Evolutionary conservation across 176 grass and related monocot species (phyloP), one percentile per base, ranked within the genome.

Genomic region (Oryza glumipatula): DNA sequence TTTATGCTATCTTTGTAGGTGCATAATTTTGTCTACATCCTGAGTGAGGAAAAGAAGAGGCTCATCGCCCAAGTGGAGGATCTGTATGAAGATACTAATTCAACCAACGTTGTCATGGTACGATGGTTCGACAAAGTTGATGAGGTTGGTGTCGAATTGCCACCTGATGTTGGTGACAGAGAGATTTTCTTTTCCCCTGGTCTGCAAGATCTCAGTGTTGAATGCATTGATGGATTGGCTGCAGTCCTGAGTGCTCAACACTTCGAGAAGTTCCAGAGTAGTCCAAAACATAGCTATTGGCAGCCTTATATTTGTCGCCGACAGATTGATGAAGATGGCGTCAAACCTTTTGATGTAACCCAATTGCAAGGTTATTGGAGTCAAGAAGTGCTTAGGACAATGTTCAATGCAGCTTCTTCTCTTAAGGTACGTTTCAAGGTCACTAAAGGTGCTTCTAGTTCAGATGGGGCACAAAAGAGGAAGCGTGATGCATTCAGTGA

Each of bases 221-320:
- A 95, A 86, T 98, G 96, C 88, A 98, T 98, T 69, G 93, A 98
- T 82, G 96, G 96, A 68, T 88, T 98, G 82, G 91, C 93, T 78
- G 81, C 88, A 68, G 89, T 98, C 61, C 83, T 98, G 45, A 95
- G 85, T 84, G 48, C 85, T 70, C 84, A 91, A n/a, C 96, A 98
- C 82, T 98, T 89, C 10, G 89, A 95, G 70, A 92, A 91, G 79
- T 98, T 95, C 80, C 86, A 79, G 82, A 83, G 65, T 71, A 17
- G 67, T 33, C 75, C 39, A n/a, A 90, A 35, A 77, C 78, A 23
- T 52, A 56, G 65, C 54, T 67, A 65, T 65, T 92, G 88, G 87
- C 82, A 84, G 48, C 96, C 96, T 74, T 98, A 88, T 70, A 24
- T 98, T 67, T 98, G 96, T 78, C 60, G 83, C 19, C 13, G 80